These are phyloP conservation scores for Candida ulmi DNA, from an alignment of 805 yeast species.

Conservation along the genomic window DNA sequence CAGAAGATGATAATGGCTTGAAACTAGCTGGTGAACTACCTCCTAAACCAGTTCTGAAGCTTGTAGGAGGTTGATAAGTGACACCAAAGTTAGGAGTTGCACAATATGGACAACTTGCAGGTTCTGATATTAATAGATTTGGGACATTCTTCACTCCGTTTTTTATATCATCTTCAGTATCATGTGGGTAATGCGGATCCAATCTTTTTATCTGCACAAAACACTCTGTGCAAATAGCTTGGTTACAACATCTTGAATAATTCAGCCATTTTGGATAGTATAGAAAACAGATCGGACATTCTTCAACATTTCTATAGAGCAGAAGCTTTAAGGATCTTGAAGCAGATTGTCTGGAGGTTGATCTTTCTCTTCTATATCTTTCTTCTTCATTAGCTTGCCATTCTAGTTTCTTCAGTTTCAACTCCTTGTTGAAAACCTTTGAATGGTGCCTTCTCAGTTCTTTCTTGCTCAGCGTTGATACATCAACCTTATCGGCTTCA, in stretches of 20 bases:
- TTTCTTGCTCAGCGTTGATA: slow-evolving; percentile 29
- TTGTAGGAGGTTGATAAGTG: slow-evolving; percentile 60
- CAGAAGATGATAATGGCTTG: slow-evolving; percentile 9
- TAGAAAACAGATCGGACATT: slow-evolving; percentile 93
- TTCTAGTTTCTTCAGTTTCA: slow-evolving; percentile 33
- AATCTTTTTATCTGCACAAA: slow-evolving; percentile 90
- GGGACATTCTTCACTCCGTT: slow-evolving; percentile 37
- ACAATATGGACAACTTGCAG: slow-evolving; percentile 91
- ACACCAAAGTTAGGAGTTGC: slow-evolving; percentile 84
- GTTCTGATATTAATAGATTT: slow-evolving; percentile 72
- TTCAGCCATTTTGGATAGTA: slow-evolving; percentile 77
- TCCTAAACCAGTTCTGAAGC: slow-evolving; percentile 49
- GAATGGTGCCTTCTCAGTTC: slow-evolving; percentile 37
- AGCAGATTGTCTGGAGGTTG: slow-evolving; percentile 31
- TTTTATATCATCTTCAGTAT: slow-evolving; percentile 34
- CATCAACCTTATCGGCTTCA: slow-evolving; percentile 49
- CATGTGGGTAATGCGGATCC: slow-evolving; percentile 93
- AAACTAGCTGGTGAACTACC: slow-evolving; percentile 48
- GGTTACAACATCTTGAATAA: slow-evolving; percentile 81
- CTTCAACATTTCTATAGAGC: slow-evolving; percentile 64
- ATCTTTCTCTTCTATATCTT: slow-evolving; percentile 28
- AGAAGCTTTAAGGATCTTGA: slow-evolving; percentile 41
- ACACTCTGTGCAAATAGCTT: slow-evolving; percentile 93
- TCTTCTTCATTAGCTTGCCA: slow-evolving; percentile 32
- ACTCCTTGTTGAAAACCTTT: slow-evolving; percentile 33